Evolutionary conservation across 2,329 filamentous ascomycete genomes (phyloP), one percentile per base, ranked within the genome.

Genomic region (Colletotrichum sp.): DNA sequence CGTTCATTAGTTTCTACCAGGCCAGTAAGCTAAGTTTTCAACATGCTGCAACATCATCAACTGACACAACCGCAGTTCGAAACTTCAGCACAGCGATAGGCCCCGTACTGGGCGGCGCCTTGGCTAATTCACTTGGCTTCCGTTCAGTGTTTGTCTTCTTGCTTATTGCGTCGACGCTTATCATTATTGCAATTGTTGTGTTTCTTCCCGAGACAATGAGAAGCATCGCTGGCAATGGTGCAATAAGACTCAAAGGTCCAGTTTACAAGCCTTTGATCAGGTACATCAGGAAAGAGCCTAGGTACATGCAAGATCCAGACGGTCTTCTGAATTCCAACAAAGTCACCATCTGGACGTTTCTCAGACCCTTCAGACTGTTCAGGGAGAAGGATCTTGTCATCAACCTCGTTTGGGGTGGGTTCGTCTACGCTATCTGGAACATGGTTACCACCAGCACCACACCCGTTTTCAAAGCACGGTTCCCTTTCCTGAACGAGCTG

Each of bases 381-480:
- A 66, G 74, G 7, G 84, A 88, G 48, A 87, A 85, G 68, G 87
- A 88, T 55, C 84, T 89, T 9, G 78, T 86, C 22, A 80, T 85
- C 19, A 85, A 84, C 8, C 78, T 89, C 5, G 70, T 87, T 6
- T 89, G 85, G 75, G 86, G 86, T 34, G 82, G 82, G 8, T 73
- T 82, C 12, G 68, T 81, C 63, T 81, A 82, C 60, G 83, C 87
- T 0, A 83, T 86, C 8, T 88, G 87, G 86, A 88, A 84, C 36
- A 89, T 89, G 87, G 85, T 89, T 3, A 87, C 85, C 8, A 83
- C 85, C 3, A 85, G 82, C 22, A 87, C 86, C 3, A 85, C 86
- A 0, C 78, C 79, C 1, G 64, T 85, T 2, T 84, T 88, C 68
- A 81, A 84, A 67, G 44, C 69, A 48, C 73, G 79, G 3, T 82